Evolutionary conservation across 1,284 basidiomycete species (phyloP).

Genomic region (Phlebopus sp.): DNA sequence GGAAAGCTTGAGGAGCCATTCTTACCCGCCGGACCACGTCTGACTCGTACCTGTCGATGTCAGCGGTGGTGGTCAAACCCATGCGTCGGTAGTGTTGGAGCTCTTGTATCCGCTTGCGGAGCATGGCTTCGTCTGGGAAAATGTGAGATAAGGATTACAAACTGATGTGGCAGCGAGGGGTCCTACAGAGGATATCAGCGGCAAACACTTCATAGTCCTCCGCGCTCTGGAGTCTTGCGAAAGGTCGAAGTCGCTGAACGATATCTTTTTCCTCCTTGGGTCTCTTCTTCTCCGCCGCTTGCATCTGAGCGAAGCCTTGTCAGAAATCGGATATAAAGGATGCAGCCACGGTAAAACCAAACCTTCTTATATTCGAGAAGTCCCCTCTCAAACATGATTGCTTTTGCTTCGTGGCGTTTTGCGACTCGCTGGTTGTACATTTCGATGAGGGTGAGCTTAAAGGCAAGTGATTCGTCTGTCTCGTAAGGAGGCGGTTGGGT

Average conservation of each 20-base stretch:
- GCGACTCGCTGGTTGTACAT: conserved; percentile 94
- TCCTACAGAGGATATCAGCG: conserved; percentile 84
- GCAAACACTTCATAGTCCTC: conserved; percentile 90
- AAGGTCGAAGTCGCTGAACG: conserved; percentile 85
- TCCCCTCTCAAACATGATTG: conserved; percentile 91
- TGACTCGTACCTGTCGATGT: conserved; percentile 84
- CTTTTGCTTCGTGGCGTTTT: conserved; percentile 83
- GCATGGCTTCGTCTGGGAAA: conserved; percentile 72
- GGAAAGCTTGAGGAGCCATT: background rate
- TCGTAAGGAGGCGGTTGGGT: conserved; percentile 76
- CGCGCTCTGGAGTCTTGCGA: conserved; percentile 89
- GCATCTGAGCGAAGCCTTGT: conserved; percentile 54
- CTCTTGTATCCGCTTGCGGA: conserved; percentile 85
- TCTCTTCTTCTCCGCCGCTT: conserved; percentile 87
- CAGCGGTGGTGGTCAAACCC: conserved; percentile 79
- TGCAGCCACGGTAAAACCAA: conserved; percentile 14
- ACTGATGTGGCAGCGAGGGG: background rate
- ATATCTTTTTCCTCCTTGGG: conserved; percentile 92
- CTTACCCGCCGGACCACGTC: conserved; percentile 73
- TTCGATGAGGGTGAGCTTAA: conserved; percentile 89
- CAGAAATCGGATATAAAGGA: background rate
- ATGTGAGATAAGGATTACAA: background rate
- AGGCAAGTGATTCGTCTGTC: conserved; percentile 83
- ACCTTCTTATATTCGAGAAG: conserved; percentile 95
- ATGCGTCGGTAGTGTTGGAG: conserved; percentile 85